Evolutionary conservation across 2,329 filamentous ascomycete species (phyloP), one percentile per base, ranked within the genome.

Genomic region (Hirsutella thompsonii): DNA sequence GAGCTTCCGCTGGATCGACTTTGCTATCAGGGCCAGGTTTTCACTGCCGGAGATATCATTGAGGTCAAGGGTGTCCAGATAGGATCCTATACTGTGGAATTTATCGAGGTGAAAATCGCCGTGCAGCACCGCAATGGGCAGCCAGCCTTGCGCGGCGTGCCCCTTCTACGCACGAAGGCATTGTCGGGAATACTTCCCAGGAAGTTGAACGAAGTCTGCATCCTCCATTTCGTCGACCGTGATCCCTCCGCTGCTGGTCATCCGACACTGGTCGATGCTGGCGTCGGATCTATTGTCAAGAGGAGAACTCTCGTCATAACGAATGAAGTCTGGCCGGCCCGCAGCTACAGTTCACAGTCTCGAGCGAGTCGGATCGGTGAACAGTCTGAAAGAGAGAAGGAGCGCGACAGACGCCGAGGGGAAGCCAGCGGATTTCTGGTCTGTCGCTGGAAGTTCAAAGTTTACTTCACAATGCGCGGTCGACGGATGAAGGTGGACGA

Each of bases 251-350:
- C 18, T 18, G 2, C 10, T 11, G 14, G 8, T 9, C 11, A 56
- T 0, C 66, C 73, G 18, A 54, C 61, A 0, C 43, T 64, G 0
- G 48, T 70, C 0, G 68, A 75, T 2, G 51, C 79, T 0, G 35
- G 55, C 0, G 42, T 69, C 0, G 38, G 47, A 0, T 44, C 60
- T 0, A 59, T 79, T 0, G 49, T 61, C 2, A 46, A 55, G 1
- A 55, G 64, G 6, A 58, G 74, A 0, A 52, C 52, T 0, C 55
- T 83, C 0, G 51, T 64, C 0, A 56, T 69, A 2, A 84, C 79
- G 0, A 86, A 84, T 43, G 54, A 64, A 0, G 48, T 55, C 0
- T 76, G 67, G 35, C 69, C 70, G 0, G 42, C 53, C 0, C 59
- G 61, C 37, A 52, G 57, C 1, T 59, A 19, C n/a, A 34, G 32